phyloP scores from a whole-genome alignment of 2,329 filamentous ascomycete species.

The Pseudopyricularia cyperi region DNA sequence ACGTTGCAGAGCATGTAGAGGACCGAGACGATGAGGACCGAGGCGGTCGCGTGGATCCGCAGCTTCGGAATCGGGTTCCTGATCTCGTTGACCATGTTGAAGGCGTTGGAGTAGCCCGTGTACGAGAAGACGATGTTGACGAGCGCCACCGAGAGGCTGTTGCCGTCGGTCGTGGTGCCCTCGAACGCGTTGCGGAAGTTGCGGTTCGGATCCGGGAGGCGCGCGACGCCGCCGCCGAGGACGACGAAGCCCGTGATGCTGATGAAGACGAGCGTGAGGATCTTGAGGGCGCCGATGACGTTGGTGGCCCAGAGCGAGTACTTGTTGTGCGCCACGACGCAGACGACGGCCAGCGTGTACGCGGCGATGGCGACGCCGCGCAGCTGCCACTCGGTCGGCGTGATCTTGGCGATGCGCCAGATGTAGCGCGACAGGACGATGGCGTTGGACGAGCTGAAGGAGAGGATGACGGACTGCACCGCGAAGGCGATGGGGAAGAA shows the following conservation, averaged over 20 bases:
- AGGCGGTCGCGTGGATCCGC: conserved; percentile 32
- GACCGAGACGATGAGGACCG: conserved; percentile 34
- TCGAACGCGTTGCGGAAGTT: conserved; percentile 44
- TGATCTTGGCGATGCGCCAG: conserved; percentile 38
- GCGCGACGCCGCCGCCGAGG: conserved; percentile 37
- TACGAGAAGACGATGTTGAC: conserved; percentile 48
- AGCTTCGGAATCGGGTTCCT: conserved; percentile 45
- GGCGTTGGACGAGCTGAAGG: conserved; percentile 53
- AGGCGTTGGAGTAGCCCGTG: conserved; percentile 42
- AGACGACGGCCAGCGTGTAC: conserved; percentile 44
- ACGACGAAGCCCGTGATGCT: conserved; percentile 45
- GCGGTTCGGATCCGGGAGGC: conserved; percentile 31
- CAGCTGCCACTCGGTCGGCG: conserved; percentile 45
- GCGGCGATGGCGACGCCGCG: conserved; percentile 54
- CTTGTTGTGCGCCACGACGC: conserved; percentile 36
- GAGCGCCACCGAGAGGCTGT: conserved; percentile 42
- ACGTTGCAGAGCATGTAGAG: conserved; percentile 47
- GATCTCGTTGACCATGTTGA: conserved; percentile 48
- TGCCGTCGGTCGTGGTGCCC: conserved; percentile 27
- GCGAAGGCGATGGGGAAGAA: conserved; percentile 54
- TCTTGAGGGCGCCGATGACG: conserved; percentile 40
- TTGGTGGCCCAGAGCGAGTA: conserved; percentile 40
- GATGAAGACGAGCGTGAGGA: conserved; percentile 45
- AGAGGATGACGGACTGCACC: conserved; percentile 48
- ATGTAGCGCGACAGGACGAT: conserved; percentile 52